Conservation (phyloP, 129 eudicot species). For the Ambrosia trifida region DNA sequence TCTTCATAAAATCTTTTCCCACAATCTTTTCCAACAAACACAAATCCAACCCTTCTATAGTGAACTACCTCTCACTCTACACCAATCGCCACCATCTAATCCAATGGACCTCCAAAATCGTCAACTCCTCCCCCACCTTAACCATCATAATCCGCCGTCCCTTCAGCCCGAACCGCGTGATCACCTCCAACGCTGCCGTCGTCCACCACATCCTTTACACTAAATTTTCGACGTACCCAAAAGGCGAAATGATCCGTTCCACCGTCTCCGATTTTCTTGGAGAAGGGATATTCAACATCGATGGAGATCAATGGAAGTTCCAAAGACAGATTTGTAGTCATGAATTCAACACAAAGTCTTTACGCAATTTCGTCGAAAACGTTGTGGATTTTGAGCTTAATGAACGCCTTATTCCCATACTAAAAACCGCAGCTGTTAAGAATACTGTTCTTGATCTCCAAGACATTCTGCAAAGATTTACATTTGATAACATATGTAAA, state of each 20-base stretch:
- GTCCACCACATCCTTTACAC: slow-evolving; percentile 62
- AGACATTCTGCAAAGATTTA: slow-evolving; percentile 56
- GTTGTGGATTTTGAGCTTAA: slow-evolving; percentile 65
- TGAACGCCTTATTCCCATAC: slow-evolving; percentile 42
- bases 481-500: slow-evolving; percentile 32
- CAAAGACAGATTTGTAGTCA: slow-evolving; percentile 51
- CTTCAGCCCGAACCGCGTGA: slow-evolving; percentile 42
- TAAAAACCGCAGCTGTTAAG: slow-evolving; percentile 30
- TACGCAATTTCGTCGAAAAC: slow-evolving; percentile 55
- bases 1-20: neutral
- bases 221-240: slow-evolving; percentile 36
- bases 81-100: slow-evolving; percentile 35
- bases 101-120: slow-evolving; percentile 45
- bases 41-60: slow-evolving; percentile 50
- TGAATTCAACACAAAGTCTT: slow-evolving; percentile 66
- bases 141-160: slow-evolving; percentile 50
- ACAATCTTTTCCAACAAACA: slow-evolving; percentile 1
- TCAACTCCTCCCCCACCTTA: slow-evolving; percentile 34
- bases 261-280: slow-evolving; percentile 58
- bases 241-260: slow-evolving; percentile 32
- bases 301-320: slow-evolving; percentile 37
- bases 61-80: slow-evolving; percentile 33
- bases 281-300: slow-evolving; percentile 60
- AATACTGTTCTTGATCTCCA: slow-evolving; percentile 55
- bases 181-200: slow-evolving; percentile 52